Base-by-base conservation (phyloP, 1,284 basidiomycete species). In the Pholiota adiposa region DNA sequence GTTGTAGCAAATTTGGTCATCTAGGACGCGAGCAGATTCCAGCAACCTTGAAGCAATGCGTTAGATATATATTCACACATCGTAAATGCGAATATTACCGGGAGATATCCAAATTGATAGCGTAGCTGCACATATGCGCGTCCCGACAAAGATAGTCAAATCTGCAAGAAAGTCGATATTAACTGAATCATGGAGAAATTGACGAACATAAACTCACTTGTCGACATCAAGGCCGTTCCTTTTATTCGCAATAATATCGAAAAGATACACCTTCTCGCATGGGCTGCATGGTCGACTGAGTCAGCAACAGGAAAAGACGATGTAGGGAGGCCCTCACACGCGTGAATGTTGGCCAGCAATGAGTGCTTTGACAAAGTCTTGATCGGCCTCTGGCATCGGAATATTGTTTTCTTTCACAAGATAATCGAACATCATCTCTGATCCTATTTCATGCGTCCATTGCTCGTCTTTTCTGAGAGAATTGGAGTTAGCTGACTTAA, bases 141-240 rank as follows among this genome's bases (percentile, higher is more conserved):
- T 93, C 92, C 2, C 92, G 79, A 4, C 83, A 76, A 57, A 93
- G 89, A 64, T 93, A 93, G 66, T 93, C 91, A 61, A 92, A 90
- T 65, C 88, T 90, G 16, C 6, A 23, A 14, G 12, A 6, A 23
- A 4, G 40, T 5, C 21, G 1, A 16, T 12, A 27, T 25, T 7
- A 31, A 2, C n/a, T 11, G 40, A 18, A 44, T 50, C 2, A 65
- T n/a, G 6, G 36, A 6, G 4, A 8, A n/a, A 21, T 3, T 31
- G n/a, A 21, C 6, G 54, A 16, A 33, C 12, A 36, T 25, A 60
- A 23, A 52, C 69, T 54, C 57, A 89, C 89, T 92, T 93, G 79
- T 93, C 91, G 4, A 93, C 90, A 66, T 93, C 90, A 7, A 93
- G 79, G 0, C 91, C 91, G 59, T 92, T 93, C 6, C 84, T 76